Conservation (phyloP, 441 rosid genomes). For the Croton laevigatus region DNA sequence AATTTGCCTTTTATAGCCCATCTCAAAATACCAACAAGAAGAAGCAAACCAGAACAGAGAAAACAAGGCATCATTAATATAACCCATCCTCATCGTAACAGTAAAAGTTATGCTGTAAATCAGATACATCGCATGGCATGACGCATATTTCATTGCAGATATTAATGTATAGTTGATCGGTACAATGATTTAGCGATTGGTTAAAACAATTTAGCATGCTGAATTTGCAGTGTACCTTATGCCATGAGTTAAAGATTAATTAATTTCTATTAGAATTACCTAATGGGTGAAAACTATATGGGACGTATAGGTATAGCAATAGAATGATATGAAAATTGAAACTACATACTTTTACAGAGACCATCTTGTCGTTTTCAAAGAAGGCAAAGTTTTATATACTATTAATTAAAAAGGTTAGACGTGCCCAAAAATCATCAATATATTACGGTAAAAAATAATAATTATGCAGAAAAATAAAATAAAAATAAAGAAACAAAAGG, state of each 20-base stretch:
- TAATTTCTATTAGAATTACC: conserved; percentile 5
- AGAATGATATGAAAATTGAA: conserved; percentile 5
- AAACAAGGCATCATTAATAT: neutral
- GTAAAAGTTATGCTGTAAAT: neutral
- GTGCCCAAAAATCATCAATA: conserved; percentile 45
- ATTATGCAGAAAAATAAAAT: conserved; percentile 25
- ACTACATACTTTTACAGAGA: conserved; percentile 25
- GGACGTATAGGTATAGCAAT: neutral
- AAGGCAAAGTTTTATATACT: conserved; percentile 16
- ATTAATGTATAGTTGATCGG: no score
- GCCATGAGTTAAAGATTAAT: neutral
- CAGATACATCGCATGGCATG: no score
- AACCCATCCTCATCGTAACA: neutral
- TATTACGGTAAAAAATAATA: conserved; percentile 27
- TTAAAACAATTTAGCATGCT: no score
- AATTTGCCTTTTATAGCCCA: conserved; percentile 28
- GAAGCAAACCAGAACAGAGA: neutral
- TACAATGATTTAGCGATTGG: no score
- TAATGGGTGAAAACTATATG: conserved; percentile 21
- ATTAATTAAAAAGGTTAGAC: conserved; percentile 33
- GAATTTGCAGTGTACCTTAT: neutral
- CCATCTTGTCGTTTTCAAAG: conserved; percentile 31
- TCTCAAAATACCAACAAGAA: conserved; percentile 13
- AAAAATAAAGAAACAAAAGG: conserved; percentile 3
- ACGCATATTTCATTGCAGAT: no score